Conservation (phyloP, 1,284 basidiomycete genomes). For the Sutorius eximius region DNA sequence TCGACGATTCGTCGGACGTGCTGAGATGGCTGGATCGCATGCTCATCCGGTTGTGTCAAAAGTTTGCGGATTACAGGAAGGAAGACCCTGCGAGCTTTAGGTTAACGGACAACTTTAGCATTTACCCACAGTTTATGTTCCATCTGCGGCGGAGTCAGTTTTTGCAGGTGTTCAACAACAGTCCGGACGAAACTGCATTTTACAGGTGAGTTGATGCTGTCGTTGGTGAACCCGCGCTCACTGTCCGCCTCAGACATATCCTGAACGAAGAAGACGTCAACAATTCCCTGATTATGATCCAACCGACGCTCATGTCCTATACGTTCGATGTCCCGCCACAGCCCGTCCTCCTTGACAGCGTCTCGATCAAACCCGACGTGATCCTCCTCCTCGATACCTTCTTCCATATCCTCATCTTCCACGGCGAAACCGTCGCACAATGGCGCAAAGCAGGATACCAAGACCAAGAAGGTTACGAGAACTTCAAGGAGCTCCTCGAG, state of each 20-base stretch:
- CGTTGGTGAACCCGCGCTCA: slow-evolving; percentile 2
- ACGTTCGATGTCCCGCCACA: slow-evolving; percentile 89
- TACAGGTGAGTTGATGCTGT: slow-evolving; percentile 66
- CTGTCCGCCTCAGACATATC: slow-evolving; percentile 66
- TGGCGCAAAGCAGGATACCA: slow-evolving; percentile 99
- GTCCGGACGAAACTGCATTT: slow-evolving; percentile 98
- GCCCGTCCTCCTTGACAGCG: slow-evolving; percentile 94
- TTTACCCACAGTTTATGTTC: slow-evolving; percentile 99
- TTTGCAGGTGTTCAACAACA: slow-evolving; percentile 99
- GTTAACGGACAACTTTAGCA: slow-evolving; percentile 93
- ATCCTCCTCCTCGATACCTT: slow-evolving; percentile 99
- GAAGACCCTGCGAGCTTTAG: slow-evolving; percentile 96
- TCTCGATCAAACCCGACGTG: slow-evolving; percentile 97
- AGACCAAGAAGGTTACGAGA: slow-evolving; percentile 98
- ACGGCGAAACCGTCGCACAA: slow-evolving; percentile 94
- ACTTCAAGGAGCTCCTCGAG: slow-evolving; percentile 94
- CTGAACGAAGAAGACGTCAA: slow-evolving; percentile 98
- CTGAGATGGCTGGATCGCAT: slow-evolving; percentile 97
- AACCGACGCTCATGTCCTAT: slow-evolving; percentile 99
- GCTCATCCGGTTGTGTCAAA: slow-evolving; percentile 98
- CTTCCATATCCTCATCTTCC: slow-evolving; percentile 99
- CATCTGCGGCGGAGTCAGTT: slow-evolving; percentile 97
- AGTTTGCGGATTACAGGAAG: slow-evolving; percentile 99
- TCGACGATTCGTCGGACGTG: slow-evolving; percentile 97
- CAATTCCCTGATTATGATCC: slow-evolving; percentile 99